Evolutionary conservation across 78 protist genomes (phyloP), one percentile per base, ranked within the genome.

Genomic region (Dictyostelium brefeldianum): DNA sequence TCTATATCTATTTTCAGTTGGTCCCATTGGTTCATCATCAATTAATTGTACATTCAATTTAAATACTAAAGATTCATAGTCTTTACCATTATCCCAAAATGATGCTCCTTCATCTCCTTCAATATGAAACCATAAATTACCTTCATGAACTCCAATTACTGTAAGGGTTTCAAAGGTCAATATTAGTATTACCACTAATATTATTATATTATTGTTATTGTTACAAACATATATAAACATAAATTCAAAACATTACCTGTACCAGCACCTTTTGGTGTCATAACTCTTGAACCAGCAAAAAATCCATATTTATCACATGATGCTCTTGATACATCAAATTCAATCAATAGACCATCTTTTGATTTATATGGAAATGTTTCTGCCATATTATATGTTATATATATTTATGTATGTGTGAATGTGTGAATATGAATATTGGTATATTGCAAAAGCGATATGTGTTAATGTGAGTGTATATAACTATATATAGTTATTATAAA

Each of bases 41-140:
- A 62, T 70, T 12, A 77, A 31, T 31, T 74, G 79, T 29, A 77
- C 74, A 48, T 17, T 59, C 11, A 87, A 31, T 48, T 65, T 27
- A 51, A 59, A 87, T 12, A 87, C 59, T 4, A 87, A 50, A 17
- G 83, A 50, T 29, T 87, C 93, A 51, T 87, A 87, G 50, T 87
- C 93, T 77, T 74, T 87, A 14, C 81, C 93, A 64, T 87, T 87
- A 36, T 87, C 93, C 93, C 93, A 87, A 77, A n/a, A 87, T 47
- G 93, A 77, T 59, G 93, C 93, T 57, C 93, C 93, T 20, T 15
- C 15, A 47, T 87, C 93, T 18, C 80, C 75, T 18, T 77, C 93
- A 48, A 87, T 48, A 65, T 87, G 93, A 41, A 87, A 87, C 93
- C 93, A 87, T 57, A 87, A 46, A 50, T 87, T 56, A n/a, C 27